Evolutionary conservation across 495 filamentous ascomycete species (phyloP), one percentile per base, ranked within the genome.

Genomic region (Niebla homalea): DNA sequence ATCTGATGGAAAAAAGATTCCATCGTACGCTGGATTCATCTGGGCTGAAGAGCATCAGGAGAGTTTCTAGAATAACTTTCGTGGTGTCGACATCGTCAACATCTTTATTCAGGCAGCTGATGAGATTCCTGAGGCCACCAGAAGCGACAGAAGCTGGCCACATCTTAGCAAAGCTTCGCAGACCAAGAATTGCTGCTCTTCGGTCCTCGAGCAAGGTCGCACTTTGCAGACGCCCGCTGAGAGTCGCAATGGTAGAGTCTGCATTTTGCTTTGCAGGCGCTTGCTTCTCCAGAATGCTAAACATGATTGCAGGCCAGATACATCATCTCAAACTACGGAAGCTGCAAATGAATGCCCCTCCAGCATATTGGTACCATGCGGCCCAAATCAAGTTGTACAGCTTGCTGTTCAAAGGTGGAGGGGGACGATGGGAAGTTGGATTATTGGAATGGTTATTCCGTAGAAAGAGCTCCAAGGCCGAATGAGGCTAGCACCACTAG

Each of bases 131-230:
- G 23, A 98, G 70, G 20, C 87, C 83, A 38, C 87, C 89, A 0
- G 89, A 94, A 11, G 92, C 89, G n/a, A 98, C 92, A 11, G 87
- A 89, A 20, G 94, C 92, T 29, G 94, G 93, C 61, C 89, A 97
- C 47, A 89, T 78, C 63, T 94, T 94, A 26, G 92, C 87, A 66
- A 98, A 96, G 71, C 88, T 94, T 53, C 93, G 77, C 32, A 98
- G 72, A 26, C 92, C 92, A 50, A 94, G 77, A 44, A 97, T 93
- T 39, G 92, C 89, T 48, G 85, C 87, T 49, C 92, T 82, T 44
- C 92, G 81, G 67, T 98, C 92, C 68, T 98, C 92, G 35, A 97
- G 75, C 18, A 98, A 74, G 1, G 87, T 94, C 26, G 87, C 86
- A 50, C 81, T 89, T 57, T 83, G 80, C 25, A 98, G 77, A 47